Percentiles rank a stretch among this genome's conserved stretches.
Conservation (phyloP, 345 rosid species). For the Psidium guajava region DNA sequence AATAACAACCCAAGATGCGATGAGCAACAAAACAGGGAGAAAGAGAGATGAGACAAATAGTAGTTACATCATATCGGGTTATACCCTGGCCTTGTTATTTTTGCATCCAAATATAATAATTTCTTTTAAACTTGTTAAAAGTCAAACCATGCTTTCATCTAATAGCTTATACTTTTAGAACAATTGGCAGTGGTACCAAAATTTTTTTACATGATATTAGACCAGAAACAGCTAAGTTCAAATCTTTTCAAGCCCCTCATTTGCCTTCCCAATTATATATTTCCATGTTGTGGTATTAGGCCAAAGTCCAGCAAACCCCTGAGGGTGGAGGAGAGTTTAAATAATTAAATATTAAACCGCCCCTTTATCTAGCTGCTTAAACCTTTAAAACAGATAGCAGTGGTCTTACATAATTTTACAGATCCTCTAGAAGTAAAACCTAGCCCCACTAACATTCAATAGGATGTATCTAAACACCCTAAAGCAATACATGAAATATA, state of each 20-base stretch:
- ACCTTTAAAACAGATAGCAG: background rate
- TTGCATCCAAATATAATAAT: background rate
- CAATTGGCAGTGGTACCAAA: background rate
- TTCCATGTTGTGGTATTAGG: background rate
- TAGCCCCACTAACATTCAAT: background rate
- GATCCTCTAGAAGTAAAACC: background rate
- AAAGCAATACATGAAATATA: background rate
- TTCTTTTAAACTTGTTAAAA: background rate
- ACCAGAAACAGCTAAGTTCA: background rate
- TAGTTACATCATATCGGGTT: background rate
- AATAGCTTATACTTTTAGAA: background rate
- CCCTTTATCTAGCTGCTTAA: background rate
- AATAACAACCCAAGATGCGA: background rate
- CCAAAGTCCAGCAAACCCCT: background rate
- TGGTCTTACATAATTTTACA: background rate
- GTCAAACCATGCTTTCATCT: background rate
- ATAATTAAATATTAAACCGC: background rate
- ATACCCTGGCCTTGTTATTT: background rate
- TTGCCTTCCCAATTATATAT: background rate
- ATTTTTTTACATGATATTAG: background rate
- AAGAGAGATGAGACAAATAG: background rate
- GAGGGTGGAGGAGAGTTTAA: background rate
- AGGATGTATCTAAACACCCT: background rate
- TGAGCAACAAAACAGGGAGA: background rate
- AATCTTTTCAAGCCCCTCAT: background rate